Conservation (phyloP, 768 basidiomycete genomes). For the Mycena vulgaris region DNA sequence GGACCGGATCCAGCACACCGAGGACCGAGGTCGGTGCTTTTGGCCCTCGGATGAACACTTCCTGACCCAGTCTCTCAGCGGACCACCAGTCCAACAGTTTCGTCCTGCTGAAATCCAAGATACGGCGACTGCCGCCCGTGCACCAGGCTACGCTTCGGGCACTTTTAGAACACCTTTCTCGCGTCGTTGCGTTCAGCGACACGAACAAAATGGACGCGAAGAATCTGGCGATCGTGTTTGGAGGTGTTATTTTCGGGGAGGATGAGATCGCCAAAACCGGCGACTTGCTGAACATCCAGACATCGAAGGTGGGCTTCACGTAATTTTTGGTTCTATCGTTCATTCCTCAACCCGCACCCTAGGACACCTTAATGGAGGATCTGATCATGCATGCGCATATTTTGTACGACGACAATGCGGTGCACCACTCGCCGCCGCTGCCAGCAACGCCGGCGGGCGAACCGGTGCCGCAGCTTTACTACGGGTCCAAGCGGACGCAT, state of each 20-base stretch:
- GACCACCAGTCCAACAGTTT: constrained; percentile 82
- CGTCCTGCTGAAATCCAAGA: constrained; percentile 86
- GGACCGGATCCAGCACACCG: constrained; percentile 87
- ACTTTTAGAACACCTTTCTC: constrained; percentile 85
- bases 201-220: constrained; percentile 96
- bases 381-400: constrained; percentile 78
- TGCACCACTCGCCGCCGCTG: constrained; percentile 74
- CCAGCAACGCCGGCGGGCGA: constrained; percentile 82
- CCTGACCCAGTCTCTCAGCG: constrained; percentile 55
- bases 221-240: constrained; percentile 94
- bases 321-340: not conserved
- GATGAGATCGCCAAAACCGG: constrained; percentile 87
- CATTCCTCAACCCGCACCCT: not conserved
- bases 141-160: constrained; percentile 90
- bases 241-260: constrained; percentile 91
- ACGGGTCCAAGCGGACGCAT: constrained; percentile 82
- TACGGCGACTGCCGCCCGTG: constrained; percentile 85
- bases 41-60: too few species aligned
- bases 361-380: constrained; percentile 84
- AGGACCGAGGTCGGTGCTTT: constrained; percentile 72
- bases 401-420: constrained; percentile 73
- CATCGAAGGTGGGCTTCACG: constrained; percentile 70
- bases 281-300: constrained; percentile 84
- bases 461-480: constrained; percentile 67
- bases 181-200: constrained; percentile 74